Percentiles rank a stretch among this genome's conserved stretches.
Evolutionary conservation across 2,329 filamentous ascomycete species (phyloP).

Genomic region (Hypoxylon sp.): DNA sequence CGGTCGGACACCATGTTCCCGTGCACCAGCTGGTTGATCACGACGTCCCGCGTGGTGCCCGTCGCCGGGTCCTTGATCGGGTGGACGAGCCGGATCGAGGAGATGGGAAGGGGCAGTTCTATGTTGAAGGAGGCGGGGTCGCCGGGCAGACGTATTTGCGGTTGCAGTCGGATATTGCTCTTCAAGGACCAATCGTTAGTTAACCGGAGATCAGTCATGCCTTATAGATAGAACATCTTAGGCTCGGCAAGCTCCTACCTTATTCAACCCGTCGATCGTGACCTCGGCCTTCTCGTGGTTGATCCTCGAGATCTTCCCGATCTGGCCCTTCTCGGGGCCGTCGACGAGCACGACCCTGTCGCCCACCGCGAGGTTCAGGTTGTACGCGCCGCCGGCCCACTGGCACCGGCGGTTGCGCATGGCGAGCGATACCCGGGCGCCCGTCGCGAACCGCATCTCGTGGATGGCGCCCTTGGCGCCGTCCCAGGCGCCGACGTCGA

Average conservation of each 20-base stretch:
- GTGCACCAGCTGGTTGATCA: constrained; percentile 78
- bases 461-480: constrained; percentile 70
- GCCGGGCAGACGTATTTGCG: constrained; percentile 54
- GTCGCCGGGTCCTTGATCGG: constrained; percentile 75
- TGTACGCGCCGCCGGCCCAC: constrained; percentile 67
- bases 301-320: constrained; percentile 76
- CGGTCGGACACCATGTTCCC: constrained; percentile 63
- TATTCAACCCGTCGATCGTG: constrained; percentile 70
- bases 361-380: constrained; percentile 71
- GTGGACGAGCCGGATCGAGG: constrained; percentile 83
- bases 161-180: constrained; percentile 56
- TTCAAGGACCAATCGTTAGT: constrained; percentile 38
- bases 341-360: constrained; percentile 87
- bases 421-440: constrained; percentile 45
- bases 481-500: constrained; percentile 71
- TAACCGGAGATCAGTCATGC: not conserved
- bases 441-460: constrained; percentile 48
- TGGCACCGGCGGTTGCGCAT: constrained; percentile 53
- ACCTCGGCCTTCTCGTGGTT: constrained; percentile 67
- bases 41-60: constrained; percentile 75
- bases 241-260: constrained; percentile 64
- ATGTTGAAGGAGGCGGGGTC: constrained; percentile 59
- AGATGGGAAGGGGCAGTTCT: constrained; percentile 72
- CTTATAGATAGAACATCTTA: not conserved
- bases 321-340: constrained; percentile 84